Base-by-base conservation (phyloP, 2,329 filamentous ascomycete species). In the Aureobasidium pullulans region DNA sequence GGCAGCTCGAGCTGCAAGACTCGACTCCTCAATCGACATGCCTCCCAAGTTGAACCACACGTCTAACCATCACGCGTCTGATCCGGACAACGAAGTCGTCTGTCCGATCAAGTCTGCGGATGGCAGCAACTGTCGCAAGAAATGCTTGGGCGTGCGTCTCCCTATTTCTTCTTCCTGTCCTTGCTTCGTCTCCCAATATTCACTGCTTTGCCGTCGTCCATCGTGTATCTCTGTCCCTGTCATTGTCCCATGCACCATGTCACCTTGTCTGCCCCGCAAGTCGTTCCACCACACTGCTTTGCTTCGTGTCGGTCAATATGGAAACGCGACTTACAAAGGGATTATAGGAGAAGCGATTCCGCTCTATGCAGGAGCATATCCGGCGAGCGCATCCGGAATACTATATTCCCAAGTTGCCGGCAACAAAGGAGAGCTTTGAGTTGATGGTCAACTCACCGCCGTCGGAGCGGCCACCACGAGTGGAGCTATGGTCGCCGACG, bases 331-430 rank as follows among this genome's bases (percentile, higher is more conserved):
- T 58, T 42, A 60, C 48, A 37, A 39, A 46, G 48, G 23, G 6
- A 44, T 42, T 66, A 73, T 76, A 95, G 90, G 90, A 95, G 79
- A 96, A 96, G 77, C 84, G 90, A 67, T 99, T 92, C 78, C 91
- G 94, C 74, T 97, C 93, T 64, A 97, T 99, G 90, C 94, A 97
- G 77, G 94, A 99, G 82, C 94, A 99, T 72, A 97, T 99, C 70
- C 90, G 94, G 69, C 87, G 94, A 74, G 93, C 94, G 66, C 94
- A 99, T 73, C 93, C 93, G 62, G 91, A 96, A 73, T 88, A 96
- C 74, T 97, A 97, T 77, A 96, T 99, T 68, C 87, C 94, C 52
- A 96, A 97, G 83, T 88, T 97, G 68, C 93, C 94, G 66, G 94
- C 94, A 50, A 99, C 93, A 67, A 93, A 96, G 75, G 93, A 97